Evolutionary conservation across 306 rosid species (phyloP).

Genomic region (Trifolium fragiferum): DNA sequence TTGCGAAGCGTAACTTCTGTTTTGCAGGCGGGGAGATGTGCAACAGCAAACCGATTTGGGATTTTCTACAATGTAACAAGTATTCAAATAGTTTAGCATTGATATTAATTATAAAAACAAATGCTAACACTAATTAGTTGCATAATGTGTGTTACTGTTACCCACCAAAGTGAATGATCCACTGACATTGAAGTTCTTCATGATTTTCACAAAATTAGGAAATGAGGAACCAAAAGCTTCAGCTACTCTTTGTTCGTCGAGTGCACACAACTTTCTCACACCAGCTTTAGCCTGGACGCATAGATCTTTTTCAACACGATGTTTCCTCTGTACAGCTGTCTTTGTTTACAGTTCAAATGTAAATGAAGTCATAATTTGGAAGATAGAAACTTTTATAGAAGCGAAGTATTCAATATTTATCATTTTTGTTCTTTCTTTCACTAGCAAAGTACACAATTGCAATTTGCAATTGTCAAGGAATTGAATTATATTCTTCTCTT

Average conservation of each 20-base stretch:
- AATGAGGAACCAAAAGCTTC: slow-evolving; percentile 76
- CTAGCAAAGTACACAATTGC: slow-evolving; percentile 20
- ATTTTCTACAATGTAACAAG: slow-evolving; percentile 70
- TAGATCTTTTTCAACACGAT: slow-evolving; percentile 64
- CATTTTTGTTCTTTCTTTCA: slow-evolving; percentile 17
- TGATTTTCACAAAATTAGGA: slow-evolving; percentile 87
- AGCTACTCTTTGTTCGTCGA: slow-evolving; percentile 77
- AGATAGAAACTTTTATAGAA: slow-evolving; percentile 26
- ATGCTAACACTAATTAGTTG: slow-evolving; percentile 32
- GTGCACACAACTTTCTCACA: slow-evolving; percentile 77
- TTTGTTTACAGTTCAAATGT: slow-evolving; percentile 49
- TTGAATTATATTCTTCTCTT: neutral
- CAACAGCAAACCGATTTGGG: slow-evolving; percentile 80
- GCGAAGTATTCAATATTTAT: slow-evolving; percentile 24
- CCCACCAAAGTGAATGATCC: slow-evolving; percentile 93
- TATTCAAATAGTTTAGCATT: slow-evolving; percentile 29
- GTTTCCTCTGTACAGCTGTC: slow-evolving; percentile 62
- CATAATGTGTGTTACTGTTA: slow-evolving; percentile 37
- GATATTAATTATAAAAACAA: slow-evolving; percentile 26
- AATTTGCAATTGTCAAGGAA: slow-evolving; percentile 31
- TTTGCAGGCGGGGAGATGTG: slow-evolving; percentile 74
- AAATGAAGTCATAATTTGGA: slow-evolving; percentile 37
- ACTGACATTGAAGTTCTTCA: slow-evolving; percentile 87
- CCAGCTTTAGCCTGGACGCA: slow-evolving; percentile 65
- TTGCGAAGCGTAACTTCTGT: slow-evolving; percentile 80